A percentile compares a stretch with the other conserved stretches of the same genome.
Evolutionary conservation across 345 rosid genomes (phyloP).

Genomic region (Pistacia integerrima): DNA sequence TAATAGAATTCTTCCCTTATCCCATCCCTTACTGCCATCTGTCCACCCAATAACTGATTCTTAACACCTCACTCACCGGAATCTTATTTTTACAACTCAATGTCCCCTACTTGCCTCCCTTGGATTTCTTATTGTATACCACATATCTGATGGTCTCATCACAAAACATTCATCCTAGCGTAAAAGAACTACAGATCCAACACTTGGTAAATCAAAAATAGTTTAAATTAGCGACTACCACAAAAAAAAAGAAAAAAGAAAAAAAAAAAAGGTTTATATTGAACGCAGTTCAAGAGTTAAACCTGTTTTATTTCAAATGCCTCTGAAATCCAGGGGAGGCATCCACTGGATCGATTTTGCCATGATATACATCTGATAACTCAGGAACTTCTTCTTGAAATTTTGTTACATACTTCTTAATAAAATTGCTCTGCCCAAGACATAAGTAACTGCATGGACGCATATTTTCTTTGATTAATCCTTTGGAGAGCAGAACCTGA

Average conservation of each 20-base stretch:
- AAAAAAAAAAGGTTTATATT: background rate
- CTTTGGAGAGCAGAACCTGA: conserved; percentile 17
- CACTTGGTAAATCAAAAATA: no score
- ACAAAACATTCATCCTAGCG: no score
- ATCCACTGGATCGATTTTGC: background rate
- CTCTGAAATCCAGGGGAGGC: background rate
- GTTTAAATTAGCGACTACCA: background rate
- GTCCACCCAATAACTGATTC: no score
- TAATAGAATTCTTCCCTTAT: no score
- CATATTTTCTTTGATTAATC: conserved; percentile 16
- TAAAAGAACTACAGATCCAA: no score
- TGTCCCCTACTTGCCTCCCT: no score
- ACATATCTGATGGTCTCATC: no score
- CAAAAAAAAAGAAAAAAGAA: background rate
- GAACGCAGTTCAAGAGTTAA: background rate
- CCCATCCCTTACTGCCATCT: no score
- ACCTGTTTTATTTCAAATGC: background rate
- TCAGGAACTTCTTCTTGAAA: background rate
- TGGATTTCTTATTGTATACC: no score
- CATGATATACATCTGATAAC: background rate
- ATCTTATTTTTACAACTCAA: no score
- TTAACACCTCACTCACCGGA: no score
- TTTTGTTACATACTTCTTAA: background rate
- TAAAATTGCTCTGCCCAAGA: background rate
- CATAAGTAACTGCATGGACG: background rate